Evolutionary conservation across 768 basidiomycete species (phyloP), one percentile per base, ranked within the genome.

Genomic region (Lactarius tabidus): DNA sequence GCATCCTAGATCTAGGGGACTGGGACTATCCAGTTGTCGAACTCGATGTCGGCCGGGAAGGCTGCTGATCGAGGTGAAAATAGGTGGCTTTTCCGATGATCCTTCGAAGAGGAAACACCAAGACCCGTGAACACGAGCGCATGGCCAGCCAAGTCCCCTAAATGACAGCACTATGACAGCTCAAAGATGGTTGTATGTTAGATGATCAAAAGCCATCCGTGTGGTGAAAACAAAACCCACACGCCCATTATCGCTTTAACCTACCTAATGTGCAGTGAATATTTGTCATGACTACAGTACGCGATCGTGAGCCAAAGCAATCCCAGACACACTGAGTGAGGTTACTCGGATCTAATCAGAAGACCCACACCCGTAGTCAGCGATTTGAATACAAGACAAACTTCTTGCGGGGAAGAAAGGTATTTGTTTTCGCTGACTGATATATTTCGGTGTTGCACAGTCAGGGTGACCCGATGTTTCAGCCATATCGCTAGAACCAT

Each of bases 231-330:
- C 33, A 33, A 33, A 33, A n/a, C n/a, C n/a, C 33, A 4, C 43
- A 10, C 43, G 43, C 23, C 43, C 20, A 43, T 43, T n/a, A 18
- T 43, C 48, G 1, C 23, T 26, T 26, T 9, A 48, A 23, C 48
- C 12, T 15, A 28, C 53, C 29, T 20, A 18, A 57, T 39, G n/a
- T 38, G 31, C 10, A 35, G 26, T 38, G 33, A 60, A 56, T 18
- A 26, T 64, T 59, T 54, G 41, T 38, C 26, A 43, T 28, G 18
- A 38, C 31, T 51, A 48, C 23, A 48, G n/a, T n/a, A n/a, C n/a
- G 45, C 54, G 39, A 57, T 36, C 55, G 20, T 45, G 17, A 18
- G 31, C n/a, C 28, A 38, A 65, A 55, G 38, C 43, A 59, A 51
- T 56, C n/a, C n/a, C 54, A 14, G 18, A 29, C 43, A 35, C 43